Evolutionary conservation across 2,329 filamentous ascomycete species (phyloP), one percentile per base, ranked within the genome.

Genomic region (Setomelanomma holmii): DNA sequence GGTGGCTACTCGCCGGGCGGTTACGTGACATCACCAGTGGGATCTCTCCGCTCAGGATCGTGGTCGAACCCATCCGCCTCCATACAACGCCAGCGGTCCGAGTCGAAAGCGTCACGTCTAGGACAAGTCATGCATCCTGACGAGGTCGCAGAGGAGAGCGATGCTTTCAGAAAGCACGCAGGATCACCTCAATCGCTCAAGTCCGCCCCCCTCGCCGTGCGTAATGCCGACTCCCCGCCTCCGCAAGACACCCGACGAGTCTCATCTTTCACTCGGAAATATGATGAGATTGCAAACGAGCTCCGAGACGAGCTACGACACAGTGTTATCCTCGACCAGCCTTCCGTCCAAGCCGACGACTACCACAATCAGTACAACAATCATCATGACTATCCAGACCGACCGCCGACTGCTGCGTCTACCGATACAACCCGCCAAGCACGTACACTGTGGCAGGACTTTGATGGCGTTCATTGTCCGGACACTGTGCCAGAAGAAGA

Each of bases 381-480:
- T 19, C 60, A 57, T 36, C 60, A 59, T 38, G 59, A 71, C 35
- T 53, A 69, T n/a, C 70, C 72, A 7, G 78, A 80, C 34, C 76
- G 83, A 34, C 80, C 79, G 12, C 72, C 73, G 8, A 85, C 84
- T 3, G 78, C 83, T 8, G 82, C 78, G 10, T 87, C 85, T 3
- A 78, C 76, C 40, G 82, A 83, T 49, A 89, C 88, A 2, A 86
- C 81, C 51, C 86, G 88, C 24, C 86, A 89, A 68, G 84, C 84
- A 16, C 79, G 86, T 56, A 76, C 82, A 34, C 84, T 89, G 3
- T 95, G 93, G 77, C 83, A 86, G 36, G 89, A 93, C 69, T 95
- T 95, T 67, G 90, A 95, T 69, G 90, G 90, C 33, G 87, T 89
- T 12, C 89, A 93, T 68, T 91, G 86, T 69, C 82, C 84, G 22